Conservation (phyloP, 495 filamentous ascomycete genomes). For the Bacidia rubella region DNA sequence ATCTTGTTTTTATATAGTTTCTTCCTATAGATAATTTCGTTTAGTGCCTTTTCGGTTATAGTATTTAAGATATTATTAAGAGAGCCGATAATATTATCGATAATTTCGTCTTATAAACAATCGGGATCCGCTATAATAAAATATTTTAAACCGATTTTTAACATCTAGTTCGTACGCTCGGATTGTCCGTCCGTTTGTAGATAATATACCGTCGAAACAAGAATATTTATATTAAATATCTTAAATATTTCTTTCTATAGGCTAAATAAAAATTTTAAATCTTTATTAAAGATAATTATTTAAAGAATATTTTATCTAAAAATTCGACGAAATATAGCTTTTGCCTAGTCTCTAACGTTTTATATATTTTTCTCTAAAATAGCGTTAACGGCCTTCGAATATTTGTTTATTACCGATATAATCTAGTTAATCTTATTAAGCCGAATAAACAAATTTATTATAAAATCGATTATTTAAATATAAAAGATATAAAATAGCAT, state of each 20-base stretch:
- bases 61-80: no score
- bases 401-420: conserved; percentile 3
- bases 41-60: no score
- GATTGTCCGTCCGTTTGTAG: background rate
- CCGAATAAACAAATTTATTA: background rate
- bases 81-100: background rate
- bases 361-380: background rate
- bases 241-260: background rate
- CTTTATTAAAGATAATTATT: no score
- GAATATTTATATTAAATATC: conserved; percentile 1
- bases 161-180: no score
- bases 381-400: background rate
- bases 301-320: no score
- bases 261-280: no score
- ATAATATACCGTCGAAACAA: background rate
- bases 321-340: background rate
- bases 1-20: background rate
- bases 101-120: background rate
- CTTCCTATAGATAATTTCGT: background rate
- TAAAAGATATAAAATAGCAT: conserved; percentile 1
- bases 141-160: no score
- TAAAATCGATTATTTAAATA: conserved; percentile 1
- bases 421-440: conserved; percentile 3
- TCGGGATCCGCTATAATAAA: background rate
- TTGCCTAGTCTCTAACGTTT: background rate